Base-by-base conservation (phyloP, 2,329 filamentous ascomycete species). In the Stemphylium vesicarium region DNA sequence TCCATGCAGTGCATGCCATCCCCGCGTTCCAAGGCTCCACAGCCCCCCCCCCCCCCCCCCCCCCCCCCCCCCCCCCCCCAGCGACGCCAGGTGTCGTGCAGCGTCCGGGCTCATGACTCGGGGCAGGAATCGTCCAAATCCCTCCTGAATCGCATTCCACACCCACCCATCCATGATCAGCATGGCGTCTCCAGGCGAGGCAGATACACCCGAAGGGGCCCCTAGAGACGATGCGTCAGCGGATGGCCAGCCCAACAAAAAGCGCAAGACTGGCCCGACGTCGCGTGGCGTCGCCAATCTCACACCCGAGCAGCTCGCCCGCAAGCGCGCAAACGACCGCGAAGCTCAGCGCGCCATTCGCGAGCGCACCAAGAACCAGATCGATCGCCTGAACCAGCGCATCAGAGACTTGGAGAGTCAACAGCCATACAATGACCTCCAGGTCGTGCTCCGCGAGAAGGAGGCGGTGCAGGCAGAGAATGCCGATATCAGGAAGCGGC, bases 261-360 rank as follows among this genome's bases (percentile, higher is more conserved):
- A 69, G 57, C 73, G 74, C 45, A 68, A 69, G 46, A 72, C 70
- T 13, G 77, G 72, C 52, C 69, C 77, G 24, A 77, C 75, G 40
- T 79, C 89, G 55, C 86, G 92, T 63, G 92, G 90, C 60, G 92
- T 96, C 51, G 91, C 92, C 60, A 94, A 90, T 69, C 82, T 96
- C 71, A 96, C 91, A 10, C 90, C 92, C 5, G 90, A 93, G 58
- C 93, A 96, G 77, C 84, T 96, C 55, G 91, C 89, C 26, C 90
- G 92, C 75, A 97, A 96, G 80, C 84, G 93, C 61, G 91, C 91
- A 69, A 96, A 96, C 84, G 91, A 96, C 73, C 87, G 91, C 53
- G 91, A 96, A 75, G 92, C 91, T 26, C 91, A 96, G 74, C 85
- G 91, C 43, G 91, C 90, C 35, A 95, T 96, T 56, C 84, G 91